These are phyloP conservation scores for Phaeosphaeria sp. DNA, from an alignment of 2,329 filamentous ascomycete species.

Conservation along the genomic window DNA sequence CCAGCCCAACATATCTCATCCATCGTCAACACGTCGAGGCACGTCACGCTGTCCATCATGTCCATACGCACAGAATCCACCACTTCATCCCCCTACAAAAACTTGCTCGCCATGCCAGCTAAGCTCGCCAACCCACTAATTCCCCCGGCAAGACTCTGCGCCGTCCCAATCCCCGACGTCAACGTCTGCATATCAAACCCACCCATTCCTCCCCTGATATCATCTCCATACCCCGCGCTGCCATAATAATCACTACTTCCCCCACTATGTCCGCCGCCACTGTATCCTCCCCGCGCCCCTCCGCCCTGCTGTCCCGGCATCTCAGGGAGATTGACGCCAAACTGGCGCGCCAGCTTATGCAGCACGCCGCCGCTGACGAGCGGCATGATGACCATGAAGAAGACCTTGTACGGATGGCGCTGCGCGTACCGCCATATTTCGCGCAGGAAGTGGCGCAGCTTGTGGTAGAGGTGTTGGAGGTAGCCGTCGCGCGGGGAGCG, in stretches of 20 bases:
- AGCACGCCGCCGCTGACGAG: slow-evolving; percentile 84
- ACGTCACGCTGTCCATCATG: no score
- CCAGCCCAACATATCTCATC: not conserved
- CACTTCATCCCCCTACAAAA: slow-evolving; percentile 48
- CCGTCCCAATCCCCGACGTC: slow-evolving; percentile 22
- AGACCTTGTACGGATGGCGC: slow-evolving; percentile 84
- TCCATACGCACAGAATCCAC: not conserved
- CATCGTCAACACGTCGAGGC: not conserved
- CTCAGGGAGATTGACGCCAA: slow-evolving; percentile 79
- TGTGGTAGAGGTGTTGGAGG: slow-evolving; percentile 73
- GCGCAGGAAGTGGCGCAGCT: slow-evolving; percentile 79
- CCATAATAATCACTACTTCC: slow-evolving; percentile 55
- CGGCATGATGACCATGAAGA: slow-evolving; percentile 89
- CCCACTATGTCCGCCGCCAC: slow-evolving; percentile 17
- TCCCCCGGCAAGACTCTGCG: slow-evolving; percentile 38
- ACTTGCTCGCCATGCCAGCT: slow-evolving; percentile 55
- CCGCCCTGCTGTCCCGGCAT: slow-evolving; percentile 41
- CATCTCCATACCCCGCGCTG: slow-evolving; percentile 51
- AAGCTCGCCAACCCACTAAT: slow-evolving; percentile 57
- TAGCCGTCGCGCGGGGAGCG: slow-evolving; percentile 80
- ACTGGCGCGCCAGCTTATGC: slow-evolving; percentile 75
- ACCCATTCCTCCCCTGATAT: slow-evolving; percentile 35
- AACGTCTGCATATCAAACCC: slow-evolving; percentile 40
- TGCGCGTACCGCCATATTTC: slow-evolving; percentile 84
- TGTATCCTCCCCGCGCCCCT: slow-evolving; percentile 29